Base-by-base conservation (phyloP, 257 asterid genomes). In the Przewalskia tangutica region DNA sequence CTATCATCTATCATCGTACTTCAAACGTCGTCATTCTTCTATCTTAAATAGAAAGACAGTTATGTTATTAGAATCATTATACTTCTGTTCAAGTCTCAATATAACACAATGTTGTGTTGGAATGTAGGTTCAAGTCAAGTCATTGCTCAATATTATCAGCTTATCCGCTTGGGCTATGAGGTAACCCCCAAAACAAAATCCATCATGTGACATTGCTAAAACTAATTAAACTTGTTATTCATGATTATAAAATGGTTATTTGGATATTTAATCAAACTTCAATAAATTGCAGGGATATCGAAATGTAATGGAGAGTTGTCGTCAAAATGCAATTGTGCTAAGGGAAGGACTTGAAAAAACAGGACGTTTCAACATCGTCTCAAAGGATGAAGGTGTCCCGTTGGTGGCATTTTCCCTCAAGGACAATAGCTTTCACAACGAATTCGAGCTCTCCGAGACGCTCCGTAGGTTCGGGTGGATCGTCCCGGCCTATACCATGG, bases 381-480 rank as follows among this genome's bases (percentile, higher is more conserved):
- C 89, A 48, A 86, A 84, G 50, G 87, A 86, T 27, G 77, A 20
- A 5, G 89, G 89, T n/a, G 87, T 86, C 0, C 89, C 89, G 0
- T 23, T 86, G 40, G 89, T 86, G n/a, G 87, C 89, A 4, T 86
- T 86, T 58, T 82, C 89, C n/a, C 87, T 86, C 7, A 86, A 86
- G 3, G 87, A 86, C 81, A 84, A 65, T 60, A 79, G 65, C 65
- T 8, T 10, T 1, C 84, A 86, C 89, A 82, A 82, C 1, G 89
- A 82, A 17, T 86, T 86, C 11, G 81, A 86, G 76, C 71, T 86
- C 2, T 75, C 89, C 0, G 85, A 86, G 55, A 79, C 79, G 81
- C 53, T 86, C 16, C 71, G 89, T 0, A 77, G 89, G 58, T 86
- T 81, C 20, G 87, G 85, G 1, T 86, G 89, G 89, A 86, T 86